A percentile compares a stretch with the other conserved stretches of the same genome.
These are phyloP conservation scores for Gaeumannomyces tritici DNA, from an alignment of 2,329 filamentous ascomycete genomes.

Conservation along the genomic window DNA sequence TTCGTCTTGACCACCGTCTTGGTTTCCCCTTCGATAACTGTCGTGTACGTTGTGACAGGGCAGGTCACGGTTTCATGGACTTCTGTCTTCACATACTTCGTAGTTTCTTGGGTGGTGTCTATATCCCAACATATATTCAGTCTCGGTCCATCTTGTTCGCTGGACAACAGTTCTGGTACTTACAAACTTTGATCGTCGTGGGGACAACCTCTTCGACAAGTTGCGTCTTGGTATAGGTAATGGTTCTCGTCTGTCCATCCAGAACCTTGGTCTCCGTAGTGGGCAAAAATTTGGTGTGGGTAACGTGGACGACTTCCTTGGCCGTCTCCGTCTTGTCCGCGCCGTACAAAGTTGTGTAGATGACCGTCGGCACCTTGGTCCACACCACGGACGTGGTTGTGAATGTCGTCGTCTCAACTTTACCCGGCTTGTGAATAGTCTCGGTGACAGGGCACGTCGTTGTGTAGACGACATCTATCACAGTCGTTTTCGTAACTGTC, in stretches of 20 bases:
- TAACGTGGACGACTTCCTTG: slow-evolving; percentile 27
- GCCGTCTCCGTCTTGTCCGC: slow-evolving; percentile 26
- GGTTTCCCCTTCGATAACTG: slow-evolving; percentile 29
- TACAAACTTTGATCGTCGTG: slow-evolving; percentile 13
- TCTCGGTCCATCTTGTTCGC: slow-evolving; percentile 13
- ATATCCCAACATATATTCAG: background rate
- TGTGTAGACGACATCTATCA: slow-evolving; percentile 27
- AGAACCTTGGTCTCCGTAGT: slow-evolving; percentile 34
- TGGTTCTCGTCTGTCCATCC: slow-evolving; percentile 27
- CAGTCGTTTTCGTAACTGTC: slow-evolving; percentile 15
- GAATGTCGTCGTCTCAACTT: slow-evolving; percentile 28
- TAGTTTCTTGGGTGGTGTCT: slow-evolving; percentile 4
- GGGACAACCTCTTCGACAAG: slow-evolving; percentile 21
- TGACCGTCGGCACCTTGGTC: slow-evolving; percentile 17
- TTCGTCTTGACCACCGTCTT: slow-evolving; percentile 30
- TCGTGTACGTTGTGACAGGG: slow-evolving; percentile 30
- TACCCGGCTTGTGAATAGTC: slow-evolving; percentile 24
- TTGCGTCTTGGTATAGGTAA: slow-evolving; percentile 29
- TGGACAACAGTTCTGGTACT: slow-evolving; percentile 16
- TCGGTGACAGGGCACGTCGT: slow-evolving; percentile 24
- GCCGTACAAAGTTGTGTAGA: slow-evolving; percentile 21
- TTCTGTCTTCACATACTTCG: slow-evolving; percentile 5
- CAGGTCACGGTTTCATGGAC: slow-evolving; percentile 28
- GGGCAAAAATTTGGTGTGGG: slow-evolving; percentile 32
- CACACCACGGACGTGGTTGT: slow-evolving; percentile 31